Evolutionary conservation across 2,329 filamentous ascomycete genomes (phyloP).

Genomic region (Zasmidium angulare): DNA sequence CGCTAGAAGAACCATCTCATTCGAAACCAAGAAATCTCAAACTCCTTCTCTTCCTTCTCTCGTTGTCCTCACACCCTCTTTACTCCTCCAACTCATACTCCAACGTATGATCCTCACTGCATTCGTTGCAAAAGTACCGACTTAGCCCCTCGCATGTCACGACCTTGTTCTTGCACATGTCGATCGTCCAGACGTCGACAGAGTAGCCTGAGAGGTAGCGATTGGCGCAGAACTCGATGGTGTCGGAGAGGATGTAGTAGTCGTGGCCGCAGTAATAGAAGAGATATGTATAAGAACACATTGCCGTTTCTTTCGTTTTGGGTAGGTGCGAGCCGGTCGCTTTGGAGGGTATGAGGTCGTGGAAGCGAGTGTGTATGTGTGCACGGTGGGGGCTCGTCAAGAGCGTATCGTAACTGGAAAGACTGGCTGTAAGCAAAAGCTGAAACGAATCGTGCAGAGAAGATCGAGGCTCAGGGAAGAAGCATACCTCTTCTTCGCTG

Average conservation of each 20-base stretch:
- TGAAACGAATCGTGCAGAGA: too few relatives aligned
- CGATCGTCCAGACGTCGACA: slow-evolving; percentile 49
- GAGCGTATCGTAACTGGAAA: too few relatives aligned
- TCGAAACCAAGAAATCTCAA: neutral
- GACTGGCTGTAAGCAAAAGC: too few relatives aligned
- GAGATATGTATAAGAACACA: slow-evolving; percentile 50
- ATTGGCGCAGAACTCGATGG: slow-evolving; percentile 46
- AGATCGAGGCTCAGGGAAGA: too few relatives aligned
- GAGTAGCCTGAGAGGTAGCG: slow-evolving; percentile 48
- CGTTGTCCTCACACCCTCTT: neutral
- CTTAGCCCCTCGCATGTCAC: slow-evolving; percentile 16
- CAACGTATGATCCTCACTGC: slow-evolving; percentile 22
- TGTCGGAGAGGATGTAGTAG: slow-evolving; percentile 49
- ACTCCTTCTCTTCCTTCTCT: neutral
- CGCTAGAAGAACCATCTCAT: neutral
- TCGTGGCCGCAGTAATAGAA: slow-evolving; percentile 51
- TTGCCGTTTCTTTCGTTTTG: slow-evolving; percentile 18
- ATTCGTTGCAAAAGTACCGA: slow-evolving; percentile 17
- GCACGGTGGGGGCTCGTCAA: neutral
- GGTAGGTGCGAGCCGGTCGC: neutral
- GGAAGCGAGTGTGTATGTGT: neutral
- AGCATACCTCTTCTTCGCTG: neutral
- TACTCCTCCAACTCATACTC: slow-evolving; percentile 24
- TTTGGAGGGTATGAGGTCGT: neutral
- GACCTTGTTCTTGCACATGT: slow-evolving; percentile 38